These are phyloP conservation scores for Trichoderma semiorbis DNA, from an alignment of 2,329 filamentous ascomycete species.

Conservation along the genomic window DNA sequence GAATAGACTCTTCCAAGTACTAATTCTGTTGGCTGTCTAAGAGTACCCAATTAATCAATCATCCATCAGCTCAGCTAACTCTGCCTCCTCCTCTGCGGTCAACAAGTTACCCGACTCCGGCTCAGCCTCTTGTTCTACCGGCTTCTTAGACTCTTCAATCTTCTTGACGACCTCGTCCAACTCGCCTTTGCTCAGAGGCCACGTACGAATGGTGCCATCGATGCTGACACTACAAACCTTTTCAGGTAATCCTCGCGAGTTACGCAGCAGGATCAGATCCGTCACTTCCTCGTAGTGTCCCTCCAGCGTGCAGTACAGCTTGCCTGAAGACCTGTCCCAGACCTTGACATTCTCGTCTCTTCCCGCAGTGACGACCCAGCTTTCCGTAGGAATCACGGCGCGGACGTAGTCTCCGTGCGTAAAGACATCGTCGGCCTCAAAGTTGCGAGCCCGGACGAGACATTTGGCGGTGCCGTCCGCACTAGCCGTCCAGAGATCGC, in stretches of 20 bases:
- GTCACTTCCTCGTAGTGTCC: constrained; percentile 96
- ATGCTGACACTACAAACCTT: constrained; percentile 79
- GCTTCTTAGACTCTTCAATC: constrained; percentile 46
- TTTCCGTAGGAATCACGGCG: constrained; percentile 70
- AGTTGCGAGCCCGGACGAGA: constrained; percentile 64
- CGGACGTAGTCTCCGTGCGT: constrained; percentile 87
- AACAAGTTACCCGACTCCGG: constrained; percentile 51
- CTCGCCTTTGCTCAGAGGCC: constrained; percentile 66
- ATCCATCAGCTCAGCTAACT: constrained; percentile 87
- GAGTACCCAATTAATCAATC: constrained; percentile 26
- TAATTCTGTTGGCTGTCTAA: background rate
- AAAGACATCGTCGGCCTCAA: constrained; percentile 68
- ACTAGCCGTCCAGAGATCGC: constrained; percentile 87
- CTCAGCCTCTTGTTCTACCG: constrained; percentile 48
- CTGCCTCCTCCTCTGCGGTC: constrained; percentile 88
- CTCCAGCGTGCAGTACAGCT: constrained; percentile 67
- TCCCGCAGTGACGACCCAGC: constrained; percentile 83
- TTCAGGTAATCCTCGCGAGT: constrained; percentile 33
- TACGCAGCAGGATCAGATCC: constrained; percentile 62
- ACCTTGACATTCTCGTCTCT: constrained; percentile 88
- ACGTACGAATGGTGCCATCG: constrained; percentile 81
- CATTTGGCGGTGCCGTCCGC: constrained; percentile 87
- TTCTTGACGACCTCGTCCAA: constrained; percentile 49
- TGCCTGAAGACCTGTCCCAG: constrained; percentile 74
- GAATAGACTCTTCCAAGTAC: background rate